A percentile compares a stretch with the other conserved stretches of the same genome.
These are phyloP conservation scores for Annulohypoxylon moriforme DNA, from an alignment of 495 filamentous ascomycete species.

Conservation along the genomic window DNA sequence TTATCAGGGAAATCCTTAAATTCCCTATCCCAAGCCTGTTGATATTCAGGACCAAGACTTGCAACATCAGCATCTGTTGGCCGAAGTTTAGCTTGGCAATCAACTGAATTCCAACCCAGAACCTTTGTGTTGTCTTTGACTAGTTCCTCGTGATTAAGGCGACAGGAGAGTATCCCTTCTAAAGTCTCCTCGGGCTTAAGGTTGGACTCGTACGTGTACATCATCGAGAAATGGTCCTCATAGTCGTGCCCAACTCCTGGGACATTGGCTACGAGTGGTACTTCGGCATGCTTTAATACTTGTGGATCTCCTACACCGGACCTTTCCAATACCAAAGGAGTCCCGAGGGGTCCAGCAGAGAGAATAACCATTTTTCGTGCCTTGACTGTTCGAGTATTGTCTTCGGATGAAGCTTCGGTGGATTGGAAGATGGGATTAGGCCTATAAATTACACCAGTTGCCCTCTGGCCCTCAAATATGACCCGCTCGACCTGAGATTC, in stretches of 20 bases:
- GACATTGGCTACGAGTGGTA: conserved; percentile 35
- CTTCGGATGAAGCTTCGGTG: fast-evolving
- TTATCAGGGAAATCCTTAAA: conserved; percentile 52
- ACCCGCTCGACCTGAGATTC: conserved; percentile 62
- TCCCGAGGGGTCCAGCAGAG: no score
- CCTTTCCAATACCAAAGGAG: conserved; percentile 63
- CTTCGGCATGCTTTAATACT: conserved; percentile 39
- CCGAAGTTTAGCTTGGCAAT: conserved; percentile 51
- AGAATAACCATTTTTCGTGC: no score
- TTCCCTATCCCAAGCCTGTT: conserved; percentile 55
- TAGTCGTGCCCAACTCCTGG: conserved; percentile 56
- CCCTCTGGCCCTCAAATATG: conserved; percentile 58
- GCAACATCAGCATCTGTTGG: conserved; percentile 51
- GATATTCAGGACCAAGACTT: conserved; percentile 54
- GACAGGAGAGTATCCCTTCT: conserved; percentile 42
- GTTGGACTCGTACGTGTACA: conserved; percentile 36
- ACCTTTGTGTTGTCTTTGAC: conserved; percentile 38
- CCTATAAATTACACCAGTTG: conserved; percentile 57
- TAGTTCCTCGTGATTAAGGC: conserved; percentile 39
- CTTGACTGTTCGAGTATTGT: no score
- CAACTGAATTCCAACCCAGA: conserved; percentile 52
- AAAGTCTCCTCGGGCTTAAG: conserved; percentile 29
- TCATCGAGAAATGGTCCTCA: conserved; percentile 59
- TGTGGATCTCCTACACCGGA: conserved; percentile 62
- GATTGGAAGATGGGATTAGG: conserved; percentile 42